Evolutionary conservation across 169 alveolate genomes (phyloP), one percentile per base, ranked within the genome.

Genomic region (Amoebophrya sp.): DNA sequence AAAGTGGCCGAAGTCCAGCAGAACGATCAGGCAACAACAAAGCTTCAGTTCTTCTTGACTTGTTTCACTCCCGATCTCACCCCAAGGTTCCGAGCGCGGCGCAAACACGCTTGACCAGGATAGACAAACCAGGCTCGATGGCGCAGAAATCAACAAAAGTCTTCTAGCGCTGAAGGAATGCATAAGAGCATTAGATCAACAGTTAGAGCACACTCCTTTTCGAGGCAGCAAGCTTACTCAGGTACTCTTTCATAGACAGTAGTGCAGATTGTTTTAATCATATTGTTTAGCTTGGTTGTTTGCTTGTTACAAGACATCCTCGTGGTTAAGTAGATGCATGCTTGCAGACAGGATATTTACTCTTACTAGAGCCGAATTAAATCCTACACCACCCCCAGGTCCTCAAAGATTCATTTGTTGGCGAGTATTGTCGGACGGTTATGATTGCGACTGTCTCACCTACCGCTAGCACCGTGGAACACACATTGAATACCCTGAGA

Each of bases 371-470:
- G 14, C 38, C 36, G 40, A 65, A n/a, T 0, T 2, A 24, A 24
- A 24, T 54, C 34, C 53, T n/a, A 14, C n/a, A 14, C 89, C 10
- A 39, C 53, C 39, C 34, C 0, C 93, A 94, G 96, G 98, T 96
- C 33, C 95, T 98, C 92, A 96, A 98, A 92, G 99, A 98, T 93
- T 96, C 98, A 41, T 98, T 98, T 94, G 97, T 98, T 33, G 99
- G 99, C 0, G 96, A 95, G 41, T 97, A 98, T 93, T 97, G 99
- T 92, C 97, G 97, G 89, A 97, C 99, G 26, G 98, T 98, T 41
- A 99, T 99, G 99, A 99, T 99, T 41, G 99, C 99, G 40, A 98
- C 98, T 94, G 96, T 98, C 47, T 97, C 99, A 26, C 99, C 99
- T 0, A 96, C 99, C 77, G 95, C 96, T 89, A 96, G 98, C 33